Percentiles rank a stretch among this genome's conserved stretches.
Evolutionary conservation across 768 basidiomycete genomes (phyloP).

Genomic region (Suillus americanus): DNA sequence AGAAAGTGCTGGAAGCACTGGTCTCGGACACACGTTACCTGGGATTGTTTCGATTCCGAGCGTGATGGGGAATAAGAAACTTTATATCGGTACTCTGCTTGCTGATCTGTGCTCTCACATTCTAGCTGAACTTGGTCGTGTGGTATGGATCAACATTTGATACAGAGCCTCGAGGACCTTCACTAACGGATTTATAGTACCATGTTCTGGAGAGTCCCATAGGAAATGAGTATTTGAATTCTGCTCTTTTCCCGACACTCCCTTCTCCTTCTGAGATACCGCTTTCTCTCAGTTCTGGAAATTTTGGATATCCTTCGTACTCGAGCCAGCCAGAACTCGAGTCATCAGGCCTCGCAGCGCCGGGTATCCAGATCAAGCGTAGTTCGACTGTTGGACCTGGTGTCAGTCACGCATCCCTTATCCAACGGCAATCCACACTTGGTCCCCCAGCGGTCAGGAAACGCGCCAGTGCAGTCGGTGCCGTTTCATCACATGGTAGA

Average conservation of each 20-base stretch:
- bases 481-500: slow-evolving; percentile 78
- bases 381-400: slow-evolving; percentile 49
- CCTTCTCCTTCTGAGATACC: slow-evolving; percentile 65
- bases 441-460: slow-evolving; percentile 49
- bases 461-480: slow-evolving; percentile 60
- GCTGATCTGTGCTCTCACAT: slow-evolving; percentile 89
- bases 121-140: slow-evolving; percentile 77
- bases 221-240: slow-evolving; percentile 85
- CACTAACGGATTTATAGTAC: slow-evolving; percentile 46
- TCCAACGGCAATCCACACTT: slow-evolving; percentile 53
- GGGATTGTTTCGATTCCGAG: slow-evolving; percentile 80
- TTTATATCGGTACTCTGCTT: slow-evolving; percentile 85
- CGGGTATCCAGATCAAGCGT: slow-evolving; percentile 46
- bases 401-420: slow-evolving; percentile 19
- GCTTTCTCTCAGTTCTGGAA: slow-evolving; percentile 48
- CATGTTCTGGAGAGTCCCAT: slow-evolving; percentile 77
- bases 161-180: neutral
- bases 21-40: slow-evolving; percentile 53
- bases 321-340: slow-evolving; percentile 58
- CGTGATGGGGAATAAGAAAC: slow-evolving; percentile 83
- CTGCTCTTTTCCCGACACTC: slow-evolving; percentile 59
- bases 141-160: slow-evolving; percentile 54
- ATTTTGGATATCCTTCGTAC: slow-evolving; percentile 46
- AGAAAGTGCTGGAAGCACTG: slow-evolving; percentile 46
- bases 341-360: slow-evolving; percentile 19